These are phyloP conservation scores for Erodium trifolium DNA, from an alignment of 441 rosid species.

Conservation along the genomic window DNA sequence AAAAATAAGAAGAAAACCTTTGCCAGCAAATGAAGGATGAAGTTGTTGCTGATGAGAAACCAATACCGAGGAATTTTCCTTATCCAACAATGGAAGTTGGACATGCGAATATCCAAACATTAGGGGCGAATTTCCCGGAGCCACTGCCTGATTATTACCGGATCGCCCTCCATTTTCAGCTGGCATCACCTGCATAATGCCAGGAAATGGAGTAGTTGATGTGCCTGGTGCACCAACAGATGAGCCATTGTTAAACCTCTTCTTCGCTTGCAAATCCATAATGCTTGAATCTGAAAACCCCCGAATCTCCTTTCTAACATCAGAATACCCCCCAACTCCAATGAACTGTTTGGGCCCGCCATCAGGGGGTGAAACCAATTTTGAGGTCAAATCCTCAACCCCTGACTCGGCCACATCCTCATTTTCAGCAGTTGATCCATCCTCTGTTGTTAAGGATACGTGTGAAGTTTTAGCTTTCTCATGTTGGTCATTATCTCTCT, in stretches of 20 bases:
- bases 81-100: constrained; percentile 73
- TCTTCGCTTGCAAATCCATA: constrained; percentile 37
- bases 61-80: constrained; percentile 59
- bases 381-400: constrained; percentile 65
- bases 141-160: constrained; percentile 27
- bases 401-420: constrained; percentile 96
- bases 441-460: constrained; percentile 60
- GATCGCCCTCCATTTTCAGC: constrained; percentile 30
- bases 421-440: constrained; percentile 79
- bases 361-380: constrained; percentile 33
- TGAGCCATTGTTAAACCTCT: constrained; percentile 32
- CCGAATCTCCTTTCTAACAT: constrained; percentile 32
- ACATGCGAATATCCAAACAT: constrained; percentile 66
- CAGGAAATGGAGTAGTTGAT: constrained; percentile 35
- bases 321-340: constrained; percentile 11
- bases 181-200: constrained; percentile 36
- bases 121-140: constrained; percentile 47
- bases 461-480: constrained; percentile 58
- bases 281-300: constrained; percentile 35
- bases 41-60: constrained; percentile 45
- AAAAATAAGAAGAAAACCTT: constrained; percentile 20
- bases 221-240: constrained; percentile 31
- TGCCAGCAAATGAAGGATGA: constrained; percentile 46
- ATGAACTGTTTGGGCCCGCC: constrained; percentile 39
- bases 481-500: constrained; percentile 47